Evolutionary conservation across 768 basidiomycete genomes (phyloP), one percentile per base, ranked within the genome.

Genomic region (button mushroom (Agaricus bisporus)): DNA sequence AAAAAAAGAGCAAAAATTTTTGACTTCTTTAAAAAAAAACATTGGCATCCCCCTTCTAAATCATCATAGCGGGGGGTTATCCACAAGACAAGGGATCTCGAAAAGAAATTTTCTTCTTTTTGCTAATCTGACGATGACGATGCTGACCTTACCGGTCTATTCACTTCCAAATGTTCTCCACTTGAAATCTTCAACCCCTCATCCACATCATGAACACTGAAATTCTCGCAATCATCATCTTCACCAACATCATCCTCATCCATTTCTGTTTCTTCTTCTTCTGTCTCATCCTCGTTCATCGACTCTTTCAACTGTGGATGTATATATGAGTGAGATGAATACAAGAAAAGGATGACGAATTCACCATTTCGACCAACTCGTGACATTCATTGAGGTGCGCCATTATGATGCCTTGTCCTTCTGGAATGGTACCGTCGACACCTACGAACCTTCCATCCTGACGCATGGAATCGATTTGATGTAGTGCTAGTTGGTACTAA

Each of bases 331-430:
- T 38, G 17, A 20, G 41, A 46, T 25, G 37, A 46, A 37, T 18
- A 12, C 39, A 32, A 42, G 14, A 36, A 47, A 39, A 18, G 22
- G 41, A 35, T 5, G 39, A 36, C 26, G 26, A 37, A 48, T 79
- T 38, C 59, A 90, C 90, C 93, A 98, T 95, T 71, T 94, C 93
- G 11, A 98, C 74, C 51, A 98, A 72, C 67, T 98, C 95, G 63
- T 98, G 95, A 55, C 94, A 95, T 69, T 98, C 95, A 58, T 88
- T 94, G 48, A 98, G 72, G 67, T 98, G 93, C 3, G 95, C 95
- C 78, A 93, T 93, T 49, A 98, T 79, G 60, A 95, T 92, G 12
- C 91, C 95, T 66, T 98, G 95, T 2, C 95, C 95, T 67, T 98
- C 95, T 1, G 95, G 95, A 59, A 98, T 82, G 25, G 78, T 74